A percentile compares a stretch with the other conserved stretches of the same genome.
Evolutionary conservation across 2,329 filamentous ascomycete species (phyloP).

Genomic region (Nemania abortiva): DNA sequence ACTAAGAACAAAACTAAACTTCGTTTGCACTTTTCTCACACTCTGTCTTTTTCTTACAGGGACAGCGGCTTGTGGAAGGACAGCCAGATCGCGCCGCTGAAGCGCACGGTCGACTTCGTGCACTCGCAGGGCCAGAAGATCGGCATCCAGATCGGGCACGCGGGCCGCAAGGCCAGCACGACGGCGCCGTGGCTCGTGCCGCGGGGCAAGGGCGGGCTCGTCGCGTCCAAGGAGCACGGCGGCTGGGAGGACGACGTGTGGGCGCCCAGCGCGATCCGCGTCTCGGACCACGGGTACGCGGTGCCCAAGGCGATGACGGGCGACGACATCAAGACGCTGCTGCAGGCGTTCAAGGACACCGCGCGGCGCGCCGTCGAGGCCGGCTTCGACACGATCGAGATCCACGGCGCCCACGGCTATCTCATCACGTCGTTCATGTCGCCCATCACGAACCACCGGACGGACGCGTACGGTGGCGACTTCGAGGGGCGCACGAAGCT

Average conservation of each 20-base stretch:
- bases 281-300: constrained; percentile 64
- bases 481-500: constrained; percentile 80
- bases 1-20: neutral
- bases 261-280: constrained; percentile 70
- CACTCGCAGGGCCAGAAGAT: constrained; percentile 83
- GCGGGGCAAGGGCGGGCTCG: constrained; percentile 55
- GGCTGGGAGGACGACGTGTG: constrained; percentile 56
- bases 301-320: constrained; percentile 69
- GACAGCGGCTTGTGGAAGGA: constrained; percentile 87
- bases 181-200: constrained; percentile 74
- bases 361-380: constrained; percentile 57
- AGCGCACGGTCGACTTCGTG: constrained; percentile 79
- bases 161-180: constrained; percentile 76
- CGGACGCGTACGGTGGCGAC: constrained; percentile 74
- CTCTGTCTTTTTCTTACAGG: constrained; percentile 26
- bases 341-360: constrained; percentile 53
- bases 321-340: constrained; percentile 53
- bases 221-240: constrained; percentile 50
- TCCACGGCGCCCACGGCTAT: constrained; percentile 86
- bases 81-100: constrained; percentile 79
- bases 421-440: constrained; percentile 78
- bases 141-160: constrained; percentile 85
- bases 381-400: constrained; percentile 74
- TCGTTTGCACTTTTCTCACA: constrained; percentile 6
- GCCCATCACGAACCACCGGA: constrained; percentile 76